Conservation (phyloP, 225 moss, liverwort and hornwort genomes). For the Takakia lepidozioides region DNA sequence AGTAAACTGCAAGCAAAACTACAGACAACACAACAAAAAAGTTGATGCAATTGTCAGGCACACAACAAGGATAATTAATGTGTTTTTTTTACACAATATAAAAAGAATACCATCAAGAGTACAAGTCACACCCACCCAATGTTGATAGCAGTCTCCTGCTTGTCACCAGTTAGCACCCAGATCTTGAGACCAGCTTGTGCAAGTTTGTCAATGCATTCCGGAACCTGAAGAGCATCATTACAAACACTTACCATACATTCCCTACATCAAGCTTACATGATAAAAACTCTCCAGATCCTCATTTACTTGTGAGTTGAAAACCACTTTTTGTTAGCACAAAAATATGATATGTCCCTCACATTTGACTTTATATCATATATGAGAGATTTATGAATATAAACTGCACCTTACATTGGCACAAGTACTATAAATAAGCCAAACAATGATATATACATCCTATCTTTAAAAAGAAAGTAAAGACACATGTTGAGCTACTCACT, state of each 20-base stretch:
- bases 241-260: neutral
- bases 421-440: neutral
- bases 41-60: neutral
- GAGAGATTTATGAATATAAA: constrained; percentile 1
- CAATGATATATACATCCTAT: neutral
- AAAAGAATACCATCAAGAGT: constrained; percentile 6
- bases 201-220: constrained; percentile 64
- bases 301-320: neutral
- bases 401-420: constrained; percentile 3
- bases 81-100: too few species aligned
- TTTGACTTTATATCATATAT: neutral
- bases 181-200: constrained; percentile 59
- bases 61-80: too few species aligned
- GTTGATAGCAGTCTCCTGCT: constrained; percentile 66
- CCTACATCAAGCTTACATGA: neutral
- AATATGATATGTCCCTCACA: neutral
- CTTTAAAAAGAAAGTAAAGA: neutral
- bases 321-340: neutral
- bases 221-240: constrained; percentile 29
- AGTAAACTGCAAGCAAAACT: constrained; percentile 98
- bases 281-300: too few species aligned
- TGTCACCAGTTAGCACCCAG: constrained; percentile 71
- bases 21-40: constrained; percentile 9
- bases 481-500: constrained; percentile 18
- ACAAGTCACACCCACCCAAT: constrained; percentile 40